Evolutionary conservation across 345 rosid genomes (phyloP).

Genomic region (Linum usitatissimum): DNA sequence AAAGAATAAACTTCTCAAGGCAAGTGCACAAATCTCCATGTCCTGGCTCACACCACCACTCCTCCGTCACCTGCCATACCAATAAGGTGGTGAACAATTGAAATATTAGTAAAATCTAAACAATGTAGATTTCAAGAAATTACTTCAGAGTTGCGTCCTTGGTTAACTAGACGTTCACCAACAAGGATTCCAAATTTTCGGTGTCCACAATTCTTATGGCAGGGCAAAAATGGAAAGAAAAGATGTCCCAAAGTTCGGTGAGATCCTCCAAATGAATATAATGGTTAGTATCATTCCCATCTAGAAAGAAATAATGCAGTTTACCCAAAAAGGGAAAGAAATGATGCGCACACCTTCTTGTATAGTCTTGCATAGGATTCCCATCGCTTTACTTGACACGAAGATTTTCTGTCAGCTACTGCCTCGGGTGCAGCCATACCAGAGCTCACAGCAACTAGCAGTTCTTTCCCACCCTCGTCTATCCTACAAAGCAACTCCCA

Average conservation of each 20-base stretch:
- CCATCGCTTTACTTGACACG: constrained; percentile 53
- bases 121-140: too few relatives aligned
- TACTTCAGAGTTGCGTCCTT: too few relatives aligned
- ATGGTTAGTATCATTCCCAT: too few relatives aligned
- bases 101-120: too few relatives aligned
- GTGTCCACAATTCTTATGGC: too few relatives aligned
- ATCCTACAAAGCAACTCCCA: constrained; percentile 32
- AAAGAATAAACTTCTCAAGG: constrained; percentile 57
- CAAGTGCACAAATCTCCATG: constrained; percentile 74
- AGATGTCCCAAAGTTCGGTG: too few relatives aligned
- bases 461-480: constrained; percentile 50
- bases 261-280: too few relatives aligned
- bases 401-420: constrained; percentile 59
- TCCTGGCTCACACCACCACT: constrained; percentile 80
- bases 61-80: constrained; percentile 49
- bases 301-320: too few relatives aligned
- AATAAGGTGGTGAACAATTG: constrained; percentile 1
- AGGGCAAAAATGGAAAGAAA: too few relatives aligned
- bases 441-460: constrained; percentile 72
- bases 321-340: too few relatives aligned
- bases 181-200: too few relatives aligned
- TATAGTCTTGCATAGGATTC: constrained; percentile 58
- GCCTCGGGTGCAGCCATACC: constrained; percentile 61
- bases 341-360: constrained; percentile 38
- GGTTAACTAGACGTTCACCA: too few relatives aligned